These are phyloP conservation scores for Acrodontium crateriforme DNA, from an alignment of 2,329 filamentous ascomycete species.

Conservation along the genomic window DNA sequence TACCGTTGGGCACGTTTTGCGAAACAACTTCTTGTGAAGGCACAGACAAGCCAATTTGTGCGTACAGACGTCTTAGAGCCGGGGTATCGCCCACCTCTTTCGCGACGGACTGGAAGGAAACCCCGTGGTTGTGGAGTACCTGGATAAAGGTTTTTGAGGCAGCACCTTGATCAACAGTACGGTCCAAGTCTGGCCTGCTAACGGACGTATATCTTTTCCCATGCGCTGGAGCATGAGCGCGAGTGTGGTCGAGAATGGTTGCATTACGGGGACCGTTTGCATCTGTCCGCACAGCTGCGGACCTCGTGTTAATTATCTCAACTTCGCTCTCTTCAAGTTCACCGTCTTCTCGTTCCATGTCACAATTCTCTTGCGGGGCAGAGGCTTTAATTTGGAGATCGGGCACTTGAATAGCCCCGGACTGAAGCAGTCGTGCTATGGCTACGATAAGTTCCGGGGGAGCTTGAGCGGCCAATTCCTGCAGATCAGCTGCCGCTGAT, in stretches of 20 bases:
- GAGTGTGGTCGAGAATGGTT: no score
- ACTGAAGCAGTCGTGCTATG: slow-evolving; percentile 15
- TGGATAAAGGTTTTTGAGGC: no score
- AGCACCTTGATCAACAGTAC: no score
- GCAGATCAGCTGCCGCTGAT: no score
- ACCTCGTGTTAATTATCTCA: no score
- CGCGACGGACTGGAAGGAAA: slow-evolving; percentile 60
- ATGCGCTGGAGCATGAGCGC: no score
- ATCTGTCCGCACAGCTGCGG: no score
- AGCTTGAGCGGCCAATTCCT: no score
- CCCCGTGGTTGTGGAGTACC: slow-evolving; percentile 40
- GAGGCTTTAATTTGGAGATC: no score
- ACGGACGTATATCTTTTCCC: no score
- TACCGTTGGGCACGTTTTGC: background rate
- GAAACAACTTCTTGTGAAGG: slow-evolving; percentile 3
- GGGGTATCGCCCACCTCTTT: slow-evolving; percentile 55
- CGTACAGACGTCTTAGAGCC: slow-evolving; percentile 51
- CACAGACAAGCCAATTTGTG: slow-evolving; percentile 42
- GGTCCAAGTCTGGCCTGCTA: no score
- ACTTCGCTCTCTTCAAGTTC: slow-evolving; percentile 62
- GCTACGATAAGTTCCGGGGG: slow-evolving; percentile 5
- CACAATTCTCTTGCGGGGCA: slow-evolving; percentile 9
- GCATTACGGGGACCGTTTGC: no score
- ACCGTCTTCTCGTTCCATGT: slow-evolving; percentile 52
- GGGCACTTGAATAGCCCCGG: slow-evolving; percentile 13